Evolutionary conservation across 495 filamentous ascomycete genomes (phyloP).

Genomic region (Neurospora africana): DNA sequence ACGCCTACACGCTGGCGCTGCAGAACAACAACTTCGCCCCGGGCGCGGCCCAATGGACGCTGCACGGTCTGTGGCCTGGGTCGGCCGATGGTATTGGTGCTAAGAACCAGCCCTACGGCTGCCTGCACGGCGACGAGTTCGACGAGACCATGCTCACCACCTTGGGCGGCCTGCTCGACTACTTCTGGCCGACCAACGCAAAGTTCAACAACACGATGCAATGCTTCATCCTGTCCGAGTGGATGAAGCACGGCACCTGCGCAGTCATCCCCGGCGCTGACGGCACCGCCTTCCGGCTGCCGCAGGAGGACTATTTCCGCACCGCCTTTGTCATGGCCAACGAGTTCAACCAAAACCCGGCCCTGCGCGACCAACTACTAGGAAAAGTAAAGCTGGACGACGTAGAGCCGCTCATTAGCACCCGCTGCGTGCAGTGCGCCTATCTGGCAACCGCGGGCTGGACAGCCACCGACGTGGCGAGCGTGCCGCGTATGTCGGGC

Average conservation of each 20-base stretch:
- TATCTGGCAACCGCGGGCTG: constrained; percentile 1
- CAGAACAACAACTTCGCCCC: background rate
- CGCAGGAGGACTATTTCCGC: constrained; percentile 2
- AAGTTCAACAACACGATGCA: constrained; percentile 1
- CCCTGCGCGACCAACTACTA: background rate
- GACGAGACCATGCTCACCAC: background rate
- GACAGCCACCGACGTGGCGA: background rate
- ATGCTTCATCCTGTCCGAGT: constrained; percentile 3
- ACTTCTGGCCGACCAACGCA: constrained; percentile 1
- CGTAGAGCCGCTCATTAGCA: constrained; percentile 1
- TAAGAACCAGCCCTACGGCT: constrained; percentile 1
- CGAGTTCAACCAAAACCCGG: background rate
- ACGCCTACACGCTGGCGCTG: constrained; percentile 3
- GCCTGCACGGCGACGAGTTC: background rate
- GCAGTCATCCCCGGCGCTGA: constrained; percentile 1
- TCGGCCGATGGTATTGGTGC: background rate
- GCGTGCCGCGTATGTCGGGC: constrained; percentile 1
- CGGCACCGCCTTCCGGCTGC: constrained; percentile 1
- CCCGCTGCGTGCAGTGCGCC: constrained; percentile 2
- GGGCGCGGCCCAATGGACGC: background rate
- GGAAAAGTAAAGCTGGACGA: background rate
- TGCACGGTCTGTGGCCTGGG: constrained; percentile 1
- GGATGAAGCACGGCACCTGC: constrained; percentile 5
- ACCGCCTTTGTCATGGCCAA: constrained; percentile 1
- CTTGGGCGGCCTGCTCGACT: background rate